Percentiles rank a stretch among this genome's conserved stretches.
These are phyloP conservation scores for Neurospora terricola DNA, from an alignment of 495 filamentous ascomycete species.

Conservation along the genomic window DNA sequence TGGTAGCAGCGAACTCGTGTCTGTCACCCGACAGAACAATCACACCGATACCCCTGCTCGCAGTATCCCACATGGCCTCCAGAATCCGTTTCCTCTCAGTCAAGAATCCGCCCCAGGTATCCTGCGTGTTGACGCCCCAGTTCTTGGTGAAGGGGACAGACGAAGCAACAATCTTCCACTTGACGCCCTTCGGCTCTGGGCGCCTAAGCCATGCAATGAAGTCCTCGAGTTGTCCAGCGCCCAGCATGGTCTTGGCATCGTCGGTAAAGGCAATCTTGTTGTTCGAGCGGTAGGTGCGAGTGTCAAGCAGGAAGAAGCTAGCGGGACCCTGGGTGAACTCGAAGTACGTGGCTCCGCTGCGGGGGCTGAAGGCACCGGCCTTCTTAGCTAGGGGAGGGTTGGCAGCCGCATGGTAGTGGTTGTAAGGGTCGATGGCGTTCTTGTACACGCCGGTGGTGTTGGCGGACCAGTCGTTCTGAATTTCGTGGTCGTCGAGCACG, in stretches of 20 bases:
- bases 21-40: constrained; percentile 82
- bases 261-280: constrained; percentile 39
- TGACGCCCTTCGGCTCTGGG: constrained; percentile 61
- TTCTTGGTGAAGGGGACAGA: constrained; percentile 95
- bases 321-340: constrained; percentile 81
- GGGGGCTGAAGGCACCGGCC: constrained; percentile 23
- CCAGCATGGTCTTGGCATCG: constrained; percentile 75
- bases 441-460: constrained; percentile 64
- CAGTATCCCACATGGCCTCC: constrained; percentile 81
- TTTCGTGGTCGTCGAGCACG: constrained; percentile 92
- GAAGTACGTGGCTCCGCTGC: constrained; percentile 62
- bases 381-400: constrained; percentile 62
- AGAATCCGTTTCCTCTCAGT: constrained; percentile 68
- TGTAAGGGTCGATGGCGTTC: constrained; percentile 74
- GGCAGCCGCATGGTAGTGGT: constrained; percentile 69
- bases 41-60: constrained; percentile 61
- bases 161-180: constrained; percentile 87
- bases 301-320: constrained; percentile 91
- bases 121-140: constrained; percentile 71
- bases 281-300: constrained; percentile 70
- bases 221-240: constrained; percentile 63
- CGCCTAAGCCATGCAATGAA: constrained; percentile 65
- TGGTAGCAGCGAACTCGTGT: constrained; percentile 90
- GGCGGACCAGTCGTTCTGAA: constrained; percentile 78
- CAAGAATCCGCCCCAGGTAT: constrained; percentile 91